Percentiles rank a stretch among this genome's conserved stretches.
phyloP scores from a whole-genome alignment of 352 stramenopile species.

The Phytophthora sojae region DNA sequence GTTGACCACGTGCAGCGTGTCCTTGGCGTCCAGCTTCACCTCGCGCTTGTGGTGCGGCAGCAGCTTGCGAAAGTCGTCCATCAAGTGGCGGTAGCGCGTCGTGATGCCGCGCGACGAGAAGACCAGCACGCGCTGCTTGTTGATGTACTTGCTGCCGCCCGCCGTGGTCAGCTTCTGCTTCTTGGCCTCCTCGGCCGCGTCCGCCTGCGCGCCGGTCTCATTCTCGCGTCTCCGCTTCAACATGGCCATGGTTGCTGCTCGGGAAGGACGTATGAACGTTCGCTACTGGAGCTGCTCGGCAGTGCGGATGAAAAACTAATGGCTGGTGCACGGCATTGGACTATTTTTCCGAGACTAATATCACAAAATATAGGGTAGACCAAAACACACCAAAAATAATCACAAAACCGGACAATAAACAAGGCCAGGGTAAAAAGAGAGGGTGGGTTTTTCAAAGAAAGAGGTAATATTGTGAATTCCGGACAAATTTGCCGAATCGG shows the following conservation, averaged over 20 bases:
- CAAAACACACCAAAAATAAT: no score
- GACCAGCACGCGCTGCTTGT: constrained; percentile 95
- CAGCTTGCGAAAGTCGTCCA: constrained; percentile 98
- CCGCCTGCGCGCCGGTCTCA: constrained; percentile 41
- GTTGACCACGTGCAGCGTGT: constrained; percentile 96
- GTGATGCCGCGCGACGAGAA: constrained; percentile 94
- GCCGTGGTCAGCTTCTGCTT: constrained; percentile 46
- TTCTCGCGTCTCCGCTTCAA: constrained; percentile 55
- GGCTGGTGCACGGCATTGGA: constrained; percentile 23
- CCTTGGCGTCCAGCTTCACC: constrained; percentile 97
- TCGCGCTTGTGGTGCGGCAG: constrained; percentile 99
- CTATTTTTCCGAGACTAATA: neutral
- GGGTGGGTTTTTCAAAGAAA: no score
- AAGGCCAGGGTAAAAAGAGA: no score
- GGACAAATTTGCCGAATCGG: no score
- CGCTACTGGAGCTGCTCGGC: constrained; percentile 14
- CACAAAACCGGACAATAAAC: no score
- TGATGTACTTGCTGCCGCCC: constrained; percentile 73
- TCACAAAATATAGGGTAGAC: no score
- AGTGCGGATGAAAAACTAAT: constrained; percentile 26
- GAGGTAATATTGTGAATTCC: no score
- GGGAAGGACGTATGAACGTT: neutral
- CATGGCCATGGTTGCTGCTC: constrained; percentile 40
- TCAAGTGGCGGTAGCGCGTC: constrained; percentile 97
- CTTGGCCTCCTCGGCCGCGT: constrained; percentile 39